Base-by-base conservation (phyloP, 306 rosid genomes). In the Sophora flavescens region DNA sequence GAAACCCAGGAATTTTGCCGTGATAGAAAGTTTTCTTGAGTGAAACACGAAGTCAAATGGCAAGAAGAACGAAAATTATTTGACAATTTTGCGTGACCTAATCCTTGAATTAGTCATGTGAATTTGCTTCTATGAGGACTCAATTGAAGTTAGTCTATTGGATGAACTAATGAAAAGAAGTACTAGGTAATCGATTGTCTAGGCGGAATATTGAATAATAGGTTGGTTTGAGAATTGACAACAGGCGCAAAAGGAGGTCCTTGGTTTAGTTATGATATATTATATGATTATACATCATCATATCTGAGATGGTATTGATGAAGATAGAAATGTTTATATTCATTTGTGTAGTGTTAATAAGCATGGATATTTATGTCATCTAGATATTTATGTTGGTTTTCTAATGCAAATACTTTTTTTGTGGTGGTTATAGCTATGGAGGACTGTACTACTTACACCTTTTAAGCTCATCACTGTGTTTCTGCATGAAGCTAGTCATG, bases 381-480 rank as follows among this genome's bases (percentile, higher is more conserved):
- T 28, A 53, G 71, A 59, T 56, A 52, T 65, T 75, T 62, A 22
- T 70, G 57, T 76, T 72, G 52, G 26, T 61, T 13, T 59, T 77
- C 60, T 81, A 81, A 72, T 74, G 53, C 72, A 8, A 67, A 58
- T 58, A 22, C 68, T 74, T 84, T 86, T 86, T 75, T 78, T 84
- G 67, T 80, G 63, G 32, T 79, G 79, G 35, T 86, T 81, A 26
- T 77, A 94, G 98, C 88, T 93, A 45, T 93, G 98, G 98, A 89
- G 98, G 86, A 93, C 98, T 32, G 47, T 93, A 8, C 35, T 93
- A 17, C 91, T 93, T 69, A 91, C 97, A 32, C 98, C 98, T 48
- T 93, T 93, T 78, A 93, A 93, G 96, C 98, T 93, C 88, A 91
- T 93, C 76, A 93, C 97, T 4, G 98, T 93, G 82, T 93, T 93